These are phyloP conservation scores for Coffea canephora DNA, from an alignment of 257 asterid species.

Conservation along the genomic window DNA sequence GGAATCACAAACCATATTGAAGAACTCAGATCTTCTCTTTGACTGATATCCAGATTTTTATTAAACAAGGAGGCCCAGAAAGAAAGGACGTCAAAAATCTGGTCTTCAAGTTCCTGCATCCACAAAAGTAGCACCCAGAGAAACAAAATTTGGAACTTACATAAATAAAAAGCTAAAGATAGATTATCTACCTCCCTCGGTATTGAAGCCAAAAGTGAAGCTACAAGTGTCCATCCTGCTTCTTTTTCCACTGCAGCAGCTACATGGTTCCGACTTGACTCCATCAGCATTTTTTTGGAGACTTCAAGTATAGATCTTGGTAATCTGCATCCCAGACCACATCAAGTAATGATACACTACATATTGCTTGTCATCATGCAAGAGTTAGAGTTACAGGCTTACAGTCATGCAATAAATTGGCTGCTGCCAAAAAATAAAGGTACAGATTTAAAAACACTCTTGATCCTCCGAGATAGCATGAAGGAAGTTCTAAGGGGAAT, in stretches of 20 bases:
- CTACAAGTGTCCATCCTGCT: conserved; percentile 95
- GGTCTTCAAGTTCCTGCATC: conserved; percentile 86
- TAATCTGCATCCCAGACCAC: conserved; percentile 48
- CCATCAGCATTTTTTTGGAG: conserved; percentile 78
- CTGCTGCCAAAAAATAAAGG: background rate
- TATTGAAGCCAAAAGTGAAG: conserved; percentile 85
- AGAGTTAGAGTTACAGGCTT: background rate
- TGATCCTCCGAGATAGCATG: conserved; percentile 3
- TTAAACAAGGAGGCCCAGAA: conserved; percentile 83
- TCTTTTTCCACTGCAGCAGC: conserved; percentile 85
- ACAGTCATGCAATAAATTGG: background rate
- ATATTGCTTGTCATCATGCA: background rate
- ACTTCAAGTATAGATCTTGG: conserved; percentile 81
- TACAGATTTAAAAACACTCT: background rate
- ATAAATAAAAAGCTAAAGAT: conserved; percentile 17
- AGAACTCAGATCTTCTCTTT: conserved; percentile 55
- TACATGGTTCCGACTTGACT: conserved; percentile 69
- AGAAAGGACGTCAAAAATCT: conserved; percentile 91
- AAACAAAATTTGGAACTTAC: conserved; percentile 18
- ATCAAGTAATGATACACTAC: background rate
- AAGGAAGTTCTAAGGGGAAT: conserved; percentile 24
- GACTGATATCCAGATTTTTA: conserved; percentile 52
- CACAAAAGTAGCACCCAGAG: conserved; percentile 30
- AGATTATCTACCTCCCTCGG: conserved; percentile 60
- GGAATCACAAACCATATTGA: conserved; percentile 62